Conservation (phyloP, 2,329 filamentous ascomycete genomes). For the Trichophyton schoenleinii region DNA sequence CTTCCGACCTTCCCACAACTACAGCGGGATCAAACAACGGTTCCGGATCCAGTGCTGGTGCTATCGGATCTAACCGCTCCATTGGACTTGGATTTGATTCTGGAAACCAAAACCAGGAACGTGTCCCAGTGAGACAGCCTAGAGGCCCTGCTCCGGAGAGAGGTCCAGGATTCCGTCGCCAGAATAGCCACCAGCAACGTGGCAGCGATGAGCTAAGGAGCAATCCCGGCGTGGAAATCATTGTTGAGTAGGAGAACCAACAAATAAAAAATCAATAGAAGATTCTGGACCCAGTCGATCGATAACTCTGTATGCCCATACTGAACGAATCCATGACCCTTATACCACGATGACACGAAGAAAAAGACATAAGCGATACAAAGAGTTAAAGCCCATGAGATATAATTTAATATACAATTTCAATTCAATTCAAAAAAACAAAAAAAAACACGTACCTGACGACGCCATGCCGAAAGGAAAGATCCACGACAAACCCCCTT, state of each 20-base stretch:
- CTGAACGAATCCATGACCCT: conserved; percentile 4
- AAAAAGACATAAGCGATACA: conserved; percentile 8
- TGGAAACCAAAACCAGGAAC: conserved; percentile 36
- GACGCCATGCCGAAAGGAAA: background rate
- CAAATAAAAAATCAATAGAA: background rate
- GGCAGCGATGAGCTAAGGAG: conserved; percentile 52
- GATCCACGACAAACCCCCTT: background rate
- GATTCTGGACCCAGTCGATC: conserved; percentile 3
- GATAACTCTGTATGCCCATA: conserved; percentile 4
- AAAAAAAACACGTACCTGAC: background rate
- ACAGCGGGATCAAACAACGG: conserved; percentile 27
- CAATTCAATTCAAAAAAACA: background rate
- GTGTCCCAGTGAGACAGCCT: conserved; percentile 45
- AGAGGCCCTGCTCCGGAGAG: conserved; percentile 50
- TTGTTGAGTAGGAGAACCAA: conserved; percentile 43
- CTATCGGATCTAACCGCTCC: conserved; percentile 52
- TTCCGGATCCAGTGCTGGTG: conserved; percentile 14
- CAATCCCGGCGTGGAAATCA: conserved; percentile 49
- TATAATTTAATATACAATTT: conserved; percentile 1
- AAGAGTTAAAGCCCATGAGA: background rate
- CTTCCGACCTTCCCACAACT: conserved; percentile 36
- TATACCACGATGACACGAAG: conserved; percentile 8
- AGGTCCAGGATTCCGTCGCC: conserved; percentile 45
- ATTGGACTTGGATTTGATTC: conserved; percentile 49
- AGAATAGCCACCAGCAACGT: conserved; percentile 50